Evolutionary conservation across 805 yeast genomes (phyloP).

Genomic region (Candida pini): DNA sequence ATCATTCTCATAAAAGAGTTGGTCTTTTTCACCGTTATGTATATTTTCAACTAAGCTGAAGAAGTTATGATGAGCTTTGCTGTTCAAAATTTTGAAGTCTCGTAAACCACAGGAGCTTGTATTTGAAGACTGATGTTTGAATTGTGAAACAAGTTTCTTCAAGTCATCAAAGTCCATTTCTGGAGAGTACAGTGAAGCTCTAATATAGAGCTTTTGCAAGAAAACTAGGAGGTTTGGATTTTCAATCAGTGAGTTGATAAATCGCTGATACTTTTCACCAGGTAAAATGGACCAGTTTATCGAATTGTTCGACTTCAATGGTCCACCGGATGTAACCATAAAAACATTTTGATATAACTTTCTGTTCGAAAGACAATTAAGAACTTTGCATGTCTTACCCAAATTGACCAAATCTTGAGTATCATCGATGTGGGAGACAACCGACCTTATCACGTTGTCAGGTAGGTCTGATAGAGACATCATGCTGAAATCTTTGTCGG

Average conservation of each 20-base stretch:
- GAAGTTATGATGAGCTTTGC: slow-evolving; percentile 9
- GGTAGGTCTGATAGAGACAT: no score
- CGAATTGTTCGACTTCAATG: no score
- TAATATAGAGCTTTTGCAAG: slow-evolving; percentile 10
- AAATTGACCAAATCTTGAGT: slow-evolving; percentile 9
- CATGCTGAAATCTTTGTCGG: no score
- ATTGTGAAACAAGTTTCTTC: slow-evolving; percentile 11
- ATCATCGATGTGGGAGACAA: slow-evolving; percentile 5
- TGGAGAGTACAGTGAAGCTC: slow-evolving; percentile 5
- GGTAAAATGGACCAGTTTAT: slow-evolving; percentile 3
- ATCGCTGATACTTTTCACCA: slow-evolving; percentile 2
- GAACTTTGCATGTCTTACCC: slow-evolving; percentile 4
- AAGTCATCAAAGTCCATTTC: slow-evolving; percentile 7
- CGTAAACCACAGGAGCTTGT: slow-evolving; percentile 8
- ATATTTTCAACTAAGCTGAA: slow-evolving; percentile 9
- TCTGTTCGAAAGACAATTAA: slow-evolving; percentile 7
- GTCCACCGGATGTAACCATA: slow-evolving; percentile 4
- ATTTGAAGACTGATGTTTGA: slow-evolving; percentile 9
- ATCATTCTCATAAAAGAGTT: slow-evolving; percentile 15
- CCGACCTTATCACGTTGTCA: slow-evolving; percentile 10
- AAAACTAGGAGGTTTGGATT: slow-evolving; percentile 4
- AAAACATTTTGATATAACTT: slow-evolving; percentile 11
- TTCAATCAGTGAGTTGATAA: slow-evolving; percentile 3
- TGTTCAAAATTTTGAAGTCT: slow-evolving; percentile 13
- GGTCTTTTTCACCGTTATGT: slow-evolving; percentile 2